These are phyloP conservation scores for Cladosporium oxysporum DNA, from an alignment of 2,329 filamentous ascomycete genomes.

Conservation along the genomic window DNA sequence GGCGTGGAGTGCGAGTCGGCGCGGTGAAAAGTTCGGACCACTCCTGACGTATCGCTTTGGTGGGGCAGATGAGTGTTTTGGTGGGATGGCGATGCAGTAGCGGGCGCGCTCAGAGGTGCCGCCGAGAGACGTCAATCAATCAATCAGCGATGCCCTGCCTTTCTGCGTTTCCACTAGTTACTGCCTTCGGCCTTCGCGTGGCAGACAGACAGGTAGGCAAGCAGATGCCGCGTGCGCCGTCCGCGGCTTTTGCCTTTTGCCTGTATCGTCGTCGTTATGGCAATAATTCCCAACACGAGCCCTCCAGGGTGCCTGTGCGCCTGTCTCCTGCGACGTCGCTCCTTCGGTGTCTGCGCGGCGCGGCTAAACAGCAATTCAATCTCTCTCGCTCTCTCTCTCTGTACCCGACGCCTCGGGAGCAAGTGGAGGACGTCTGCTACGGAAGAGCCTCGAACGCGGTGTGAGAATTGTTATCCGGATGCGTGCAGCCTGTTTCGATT, in stretches of 20 bases:
- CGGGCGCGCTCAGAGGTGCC: conserved; percentile 1
- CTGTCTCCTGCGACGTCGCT: conserved; percentile 5
- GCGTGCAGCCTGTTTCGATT: background rate
- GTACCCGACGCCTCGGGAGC: background rate
- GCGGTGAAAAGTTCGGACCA: conserved; percentile 20
- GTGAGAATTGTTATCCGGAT: background rate
- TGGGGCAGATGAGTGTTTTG: conserved; percentile 15
- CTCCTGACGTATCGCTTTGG: conserved; percentile 12
- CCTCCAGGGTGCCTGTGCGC: background rate
- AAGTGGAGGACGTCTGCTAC: background rate
- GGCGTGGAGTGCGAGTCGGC: conserved; percentile 9
- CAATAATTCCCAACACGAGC: conserved; percentile 10
- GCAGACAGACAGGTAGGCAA: conserved; percentile 12
- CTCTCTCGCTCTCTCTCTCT: background rate
- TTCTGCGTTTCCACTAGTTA: background rate
- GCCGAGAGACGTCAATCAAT: background rate
- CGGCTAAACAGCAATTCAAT: conserved; percentile 17
- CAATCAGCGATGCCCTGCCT: background rate
- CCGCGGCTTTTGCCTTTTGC: conserved; percentile 21
- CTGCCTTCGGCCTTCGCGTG: conserved; percentile 10
- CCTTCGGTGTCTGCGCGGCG: conserved; percentile 18
- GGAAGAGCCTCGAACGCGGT: conserved; percentile 2
- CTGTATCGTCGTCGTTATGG: conserved; percentile 12
- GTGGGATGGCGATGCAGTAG: conserved; percentile 15
- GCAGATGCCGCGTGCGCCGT: background rate